Evolutionary conservation across 2,329 filamentous ascomycete genomes (phyloP).

Genomic region (Fusarium metavorans): DNA sequence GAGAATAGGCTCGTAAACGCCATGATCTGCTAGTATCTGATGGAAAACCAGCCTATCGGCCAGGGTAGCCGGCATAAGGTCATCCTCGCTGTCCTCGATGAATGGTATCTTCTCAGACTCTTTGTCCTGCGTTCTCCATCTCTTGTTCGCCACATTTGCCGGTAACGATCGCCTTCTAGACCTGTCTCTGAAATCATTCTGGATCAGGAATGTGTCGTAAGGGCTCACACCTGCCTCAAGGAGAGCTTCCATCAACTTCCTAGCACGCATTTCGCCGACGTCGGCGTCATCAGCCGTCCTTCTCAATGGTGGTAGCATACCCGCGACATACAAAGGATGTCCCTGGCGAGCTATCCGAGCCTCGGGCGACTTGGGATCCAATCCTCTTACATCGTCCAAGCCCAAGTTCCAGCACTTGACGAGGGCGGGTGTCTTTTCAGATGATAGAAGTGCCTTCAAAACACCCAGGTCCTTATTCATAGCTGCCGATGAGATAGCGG

Average conservation of each 20-base stretch:
- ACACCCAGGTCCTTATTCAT: neutral
- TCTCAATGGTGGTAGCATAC: neutral
- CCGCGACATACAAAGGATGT: slow-evolving; percentile 12
- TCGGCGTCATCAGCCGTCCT: neutral
- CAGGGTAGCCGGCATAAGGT: neutral
- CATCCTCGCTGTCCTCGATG: neutral
- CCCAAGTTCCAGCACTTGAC: slow-evolving; percentile 1
- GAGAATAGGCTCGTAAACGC: slow-evolving; percentile 18
- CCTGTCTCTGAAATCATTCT: neutral
- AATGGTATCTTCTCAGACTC: neutral
- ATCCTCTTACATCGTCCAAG: neutral
- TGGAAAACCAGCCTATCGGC: slow-evolving; percentile 14
- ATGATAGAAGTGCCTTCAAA: slow-evolving; percentile 24
- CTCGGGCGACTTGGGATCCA: neutral
- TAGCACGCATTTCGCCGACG: too few relatives aligned
- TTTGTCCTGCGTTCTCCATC: slow-evolving; percentile 4
- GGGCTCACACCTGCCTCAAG: slow-evolving; percentile 15
- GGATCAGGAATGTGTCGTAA: slow-evolving; percentile 2
- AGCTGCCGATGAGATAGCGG: slow-evolving; percentile 2
- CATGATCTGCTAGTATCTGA: slow-evolving; percentile 7
- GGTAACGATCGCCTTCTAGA: neutral
- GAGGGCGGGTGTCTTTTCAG: neutral
- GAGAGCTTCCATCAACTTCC: slow-evolving; percentile 9
- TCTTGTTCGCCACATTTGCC: neutral
- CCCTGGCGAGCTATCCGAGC: neutral